phyloP scores from a whole-genome alignment of 2,329 filamentous ascomycete species.

The Fusarium tupiense region DNA sequence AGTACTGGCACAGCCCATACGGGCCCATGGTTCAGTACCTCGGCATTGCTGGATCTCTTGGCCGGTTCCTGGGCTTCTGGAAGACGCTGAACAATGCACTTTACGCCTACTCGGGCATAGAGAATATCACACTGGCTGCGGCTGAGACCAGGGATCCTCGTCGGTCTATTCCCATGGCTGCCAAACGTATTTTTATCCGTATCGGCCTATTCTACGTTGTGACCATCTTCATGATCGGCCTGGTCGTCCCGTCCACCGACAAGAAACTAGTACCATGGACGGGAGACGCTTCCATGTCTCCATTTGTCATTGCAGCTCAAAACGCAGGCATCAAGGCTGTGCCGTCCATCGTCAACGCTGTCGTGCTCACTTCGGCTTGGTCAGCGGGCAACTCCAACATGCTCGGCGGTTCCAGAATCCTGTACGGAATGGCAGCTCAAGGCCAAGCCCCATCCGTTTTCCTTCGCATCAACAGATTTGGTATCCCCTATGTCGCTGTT shows the following conservation, averaged over 20 bases:
- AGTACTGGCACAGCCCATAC: neutral
- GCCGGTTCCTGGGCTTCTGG: neutral
- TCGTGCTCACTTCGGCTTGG: constrained; percentile 6
- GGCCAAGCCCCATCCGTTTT: neutral
- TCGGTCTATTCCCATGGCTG: neutral
- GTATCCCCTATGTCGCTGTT: constrained; percentile 2
- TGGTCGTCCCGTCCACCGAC: neutral
- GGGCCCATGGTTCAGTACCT: constrained; percentile 7
- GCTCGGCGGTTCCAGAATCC: neutral
- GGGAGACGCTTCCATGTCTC: neutral
- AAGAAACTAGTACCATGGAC: neutral
- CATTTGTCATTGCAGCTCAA: neutral
- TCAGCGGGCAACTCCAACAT: constrained; percentile 1
- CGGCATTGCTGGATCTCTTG: neutral
- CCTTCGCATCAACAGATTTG: neutral
- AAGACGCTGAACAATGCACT: neutral
- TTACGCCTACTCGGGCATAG: constrained; percentile 2
- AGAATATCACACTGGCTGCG: neutral
- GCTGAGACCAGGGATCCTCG: constrained; percentile 1
- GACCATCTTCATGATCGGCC: constrained; percentile 6
- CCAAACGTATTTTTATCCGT: neutral
- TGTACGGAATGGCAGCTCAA: neutral
- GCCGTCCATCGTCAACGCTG: neutral
- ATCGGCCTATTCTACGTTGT: constrained; percentile 4
- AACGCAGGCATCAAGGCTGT: constrained; percentile 4